phyloP scores from a whole-genome alignment of 2,329 filamentous ascomycete species.

The Diaporthe sp. region DNA sequence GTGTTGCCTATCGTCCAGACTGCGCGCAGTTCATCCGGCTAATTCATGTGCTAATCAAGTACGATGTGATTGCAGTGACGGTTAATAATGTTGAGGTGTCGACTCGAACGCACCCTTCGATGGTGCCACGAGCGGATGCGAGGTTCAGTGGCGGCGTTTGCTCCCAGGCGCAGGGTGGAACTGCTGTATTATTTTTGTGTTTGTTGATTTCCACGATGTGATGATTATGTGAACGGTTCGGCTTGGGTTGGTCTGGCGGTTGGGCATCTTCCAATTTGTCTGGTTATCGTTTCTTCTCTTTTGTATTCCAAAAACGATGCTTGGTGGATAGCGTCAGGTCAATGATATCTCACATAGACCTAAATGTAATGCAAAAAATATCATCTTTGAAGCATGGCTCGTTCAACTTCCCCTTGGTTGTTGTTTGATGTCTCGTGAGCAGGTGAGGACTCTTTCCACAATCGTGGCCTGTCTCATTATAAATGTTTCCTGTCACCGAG shows the following conservation, averaged over 20 bases:
- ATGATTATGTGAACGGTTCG: slow-evolving; percentile 30
- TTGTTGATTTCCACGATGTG: slow-evolving; percentile 28
- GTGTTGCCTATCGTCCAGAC: neutral
- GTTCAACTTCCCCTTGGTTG: neutral
- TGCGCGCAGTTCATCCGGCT: slow-evolving; percentile 32
- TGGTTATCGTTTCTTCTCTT: neutral
- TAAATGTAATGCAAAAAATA: slow-evolving; percentile 10
- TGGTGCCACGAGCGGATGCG: neutral
- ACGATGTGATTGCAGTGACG: slow-evolving; percentile 38
- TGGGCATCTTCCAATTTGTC: slow-evolving; percentile 10
- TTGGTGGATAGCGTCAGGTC: slow-evolving; percentile 30
- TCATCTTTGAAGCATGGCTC: neutral
- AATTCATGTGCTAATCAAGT: slow-evolving; percentile 39
- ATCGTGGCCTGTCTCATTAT: neutral
- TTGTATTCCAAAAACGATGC: slow-evolving; percentile 25
- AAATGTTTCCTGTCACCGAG: neutral
- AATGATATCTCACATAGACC: slow-evolving; percentile 17
- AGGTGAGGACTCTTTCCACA: neutral
- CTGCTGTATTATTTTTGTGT: neutral
- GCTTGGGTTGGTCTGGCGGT: neutral
- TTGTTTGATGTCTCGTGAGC: too few species aligned
- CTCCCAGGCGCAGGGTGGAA: neutral
- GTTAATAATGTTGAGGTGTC: slow-evolving; percentile 3
- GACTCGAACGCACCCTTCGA: neutral
- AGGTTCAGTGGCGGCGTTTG: slow-evolving; percentile 23